Evolutionary conservation across 257 asterid genomes (phyloP).

Genomic region (Solanum bulbocastanum): DNA sequence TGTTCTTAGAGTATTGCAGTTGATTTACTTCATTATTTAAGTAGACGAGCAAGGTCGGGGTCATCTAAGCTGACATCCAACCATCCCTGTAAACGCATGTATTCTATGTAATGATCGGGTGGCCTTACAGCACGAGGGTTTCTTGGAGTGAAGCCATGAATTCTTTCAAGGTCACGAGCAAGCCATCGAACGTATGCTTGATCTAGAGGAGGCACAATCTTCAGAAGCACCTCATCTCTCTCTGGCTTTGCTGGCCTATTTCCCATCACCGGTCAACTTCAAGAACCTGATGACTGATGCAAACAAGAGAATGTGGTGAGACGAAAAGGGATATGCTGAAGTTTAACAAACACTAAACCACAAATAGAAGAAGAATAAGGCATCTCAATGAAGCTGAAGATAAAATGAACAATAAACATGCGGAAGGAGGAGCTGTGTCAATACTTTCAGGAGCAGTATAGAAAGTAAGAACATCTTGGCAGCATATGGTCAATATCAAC

Average conservation of each 20-base stretch:
- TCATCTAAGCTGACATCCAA: constrained; percentile 68
- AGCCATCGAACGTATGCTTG: constrained; percentile 60
- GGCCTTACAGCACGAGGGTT: constrained; percentile 63
- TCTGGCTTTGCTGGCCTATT: constrained; percentile 55
- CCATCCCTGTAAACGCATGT: constrained; percentile 89
- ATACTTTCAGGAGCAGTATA: neutral
- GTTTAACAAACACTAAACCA: neutral
- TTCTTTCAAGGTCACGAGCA: constrained; percentile 64
- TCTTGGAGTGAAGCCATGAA: constrained; percentile 61
- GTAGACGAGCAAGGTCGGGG: constrained; percentile 63
- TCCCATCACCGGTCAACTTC: constrained; percentile 44
- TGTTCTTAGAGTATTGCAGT: neutral
- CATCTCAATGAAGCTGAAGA: neutral
- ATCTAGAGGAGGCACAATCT: constrained; percentile 72
- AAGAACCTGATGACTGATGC: neutral
- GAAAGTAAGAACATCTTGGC: neutral
- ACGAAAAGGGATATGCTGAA: neutral
- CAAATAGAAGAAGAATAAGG: neutral
- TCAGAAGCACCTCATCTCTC: constrained; percentile 41
- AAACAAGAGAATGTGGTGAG: neutral
- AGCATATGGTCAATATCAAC: neutral
- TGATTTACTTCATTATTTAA: constrained; percentile 27
- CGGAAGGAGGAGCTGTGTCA: neutral
- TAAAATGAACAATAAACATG: neutral
- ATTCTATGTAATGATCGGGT: constrained; percentile 73